Evolutionary conservation across 2,329 filamentous ascomycete species (phyloP).

Genomic region (Tolypocladium amazonense): DNA sequence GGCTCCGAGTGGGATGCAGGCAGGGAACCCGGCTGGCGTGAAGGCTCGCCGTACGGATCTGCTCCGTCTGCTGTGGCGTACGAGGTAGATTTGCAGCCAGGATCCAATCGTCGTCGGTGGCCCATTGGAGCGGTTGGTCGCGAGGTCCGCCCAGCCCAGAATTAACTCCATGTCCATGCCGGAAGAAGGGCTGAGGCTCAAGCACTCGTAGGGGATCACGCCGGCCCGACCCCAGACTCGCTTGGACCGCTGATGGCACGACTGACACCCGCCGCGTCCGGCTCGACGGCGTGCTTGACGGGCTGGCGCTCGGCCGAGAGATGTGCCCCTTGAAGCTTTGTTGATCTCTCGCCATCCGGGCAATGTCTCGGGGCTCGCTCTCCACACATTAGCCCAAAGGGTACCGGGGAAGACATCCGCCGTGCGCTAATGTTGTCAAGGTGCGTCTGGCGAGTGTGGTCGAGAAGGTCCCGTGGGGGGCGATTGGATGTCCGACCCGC

Average conservation of each 20-base stretch:
- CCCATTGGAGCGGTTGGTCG: background rate
- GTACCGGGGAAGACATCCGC: constrained; percentile 6
- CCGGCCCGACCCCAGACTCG: constrained; percentile 4
- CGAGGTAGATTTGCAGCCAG: background rate
- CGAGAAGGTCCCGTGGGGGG: background rate
- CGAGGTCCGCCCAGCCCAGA: background rate
- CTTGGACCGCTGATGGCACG: background rate
- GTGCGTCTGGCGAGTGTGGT: constrained; percentile 1
- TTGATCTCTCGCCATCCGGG: background rate
- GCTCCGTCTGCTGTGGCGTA: background rate
- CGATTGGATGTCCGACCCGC: background rate
- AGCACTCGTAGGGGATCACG: background rate
- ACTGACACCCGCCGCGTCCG: background rate
- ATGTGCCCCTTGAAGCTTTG: background rate
- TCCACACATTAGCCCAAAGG: constrained; percentile 1
- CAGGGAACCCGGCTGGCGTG: background rate
- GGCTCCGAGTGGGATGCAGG: background rate
- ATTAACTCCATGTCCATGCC: background rate
- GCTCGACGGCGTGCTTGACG: background rate
- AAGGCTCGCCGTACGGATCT: background rate
- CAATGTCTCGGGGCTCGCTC: background rate
- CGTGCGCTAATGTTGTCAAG: constrained; percentile 5
- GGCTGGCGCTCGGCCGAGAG: constrained; percentile 6
- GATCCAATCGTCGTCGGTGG: background rate
- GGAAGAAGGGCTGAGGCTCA: background rate